Conservation (phyloP, 345 rosid genomes). For the Brassica nigra region DNA sequence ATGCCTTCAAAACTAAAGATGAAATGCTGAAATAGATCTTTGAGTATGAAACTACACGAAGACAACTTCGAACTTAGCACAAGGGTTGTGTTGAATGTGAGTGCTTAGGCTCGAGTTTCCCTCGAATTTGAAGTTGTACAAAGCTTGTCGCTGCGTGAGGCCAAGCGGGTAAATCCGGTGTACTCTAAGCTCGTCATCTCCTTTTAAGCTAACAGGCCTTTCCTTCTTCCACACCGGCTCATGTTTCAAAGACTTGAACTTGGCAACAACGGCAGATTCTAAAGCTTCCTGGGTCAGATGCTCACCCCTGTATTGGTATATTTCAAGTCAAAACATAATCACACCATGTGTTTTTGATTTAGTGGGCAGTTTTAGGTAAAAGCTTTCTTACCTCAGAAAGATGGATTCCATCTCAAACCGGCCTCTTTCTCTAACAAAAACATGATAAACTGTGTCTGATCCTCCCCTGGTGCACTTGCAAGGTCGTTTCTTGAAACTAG, state of each 20-base stretch:
- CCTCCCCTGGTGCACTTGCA: conserved; percentile 79
- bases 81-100: conserved; percentile 64
- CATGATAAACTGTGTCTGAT: conserved; percentile 66
- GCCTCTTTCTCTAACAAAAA: conserved; percentile 88
- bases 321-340: neutral
- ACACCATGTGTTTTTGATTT: neutral
- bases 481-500: conserved; percentile 63
- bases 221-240: conserved; percentile 82
- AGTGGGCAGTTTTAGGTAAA: neutral
- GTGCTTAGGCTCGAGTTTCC: conserved; percentile 55
- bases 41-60: conserved; percentile 55
- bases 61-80: conserved; percentile 80
- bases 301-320: conserved; percentile 44
- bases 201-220: conserved; percentile 76
- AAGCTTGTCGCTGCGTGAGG: conserved; percentile 84
- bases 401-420: conserved; percentile 79
- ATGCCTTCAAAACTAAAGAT: conserved; percentile 20
- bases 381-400: conserved; percentile 64
- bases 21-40: neutral
- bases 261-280: conserved; percentile 57
- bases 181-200: conserved; percentile 61
- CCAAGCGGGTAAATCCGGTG: conserved; percentile 80
- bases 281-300: conserved; percentile 58
- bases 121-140: conserved; percentile 69
- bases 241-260: conserved; percentile 69